Conservation (phyloP, 495 filamentous ascomycete genomes). For the Peziza echinospora region DNA sequence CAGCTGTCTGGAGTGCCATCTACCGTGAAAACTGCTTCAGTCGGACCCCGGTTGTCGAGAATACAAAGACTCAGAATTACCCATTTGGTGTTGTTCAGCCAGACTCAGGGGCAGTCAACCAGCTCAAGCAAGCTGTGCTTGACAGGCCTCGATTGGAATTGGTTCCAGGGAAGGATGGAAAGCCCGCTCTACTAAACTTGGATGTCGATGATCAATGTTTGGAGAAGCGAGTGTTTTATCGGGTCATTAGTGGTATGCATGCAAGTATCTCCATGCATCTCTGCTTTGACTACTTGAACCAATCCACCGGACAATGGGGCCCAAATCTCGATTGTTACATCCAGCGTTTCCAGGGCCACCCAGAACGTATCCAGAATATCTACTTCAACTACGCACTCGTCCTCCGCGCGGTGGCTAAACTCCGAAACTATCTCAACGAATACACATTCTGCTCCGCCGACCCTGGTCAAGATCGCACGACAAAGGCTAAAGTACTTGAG, state of each 20-base stretch:
- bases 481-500: slow-evolving; percentile 53
- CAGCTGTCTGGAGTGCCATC: slow-evolving; percentile 87
- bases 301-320: slow-evolving; percentile 77
- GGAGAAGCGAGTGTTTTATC: slow-evolving; percentile 93
- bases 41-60: slow-evolving; percentile 22
- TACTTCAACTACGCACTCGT: slow-evolving; percentile 98
- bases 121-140: slow-evolving; percentile 64
- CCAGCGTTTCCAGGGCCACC: slow-evolving; percentile 54
- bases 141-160: slow-evolving; percentile 42
- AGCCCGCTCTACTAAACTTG: slow-evolving; percentile 30
- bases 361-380: slow-evolving; percentile 85
- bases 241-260: slow-evolving; percentile 91
- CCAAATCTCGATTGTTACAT: slow-evolving; percentile 85
- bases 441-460: slow-evolving; percentile 93
- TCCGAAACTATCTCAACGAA: slow-evolving; percentile 56
- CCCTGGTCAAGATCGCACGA: slow-evolving; percentile 48
- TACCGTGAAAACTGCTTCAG: slow-evolving; percentile 91
- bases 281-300: slow-evolving; percentile 91
- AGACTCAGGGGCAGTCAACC: slow-evolving; percentile 43
- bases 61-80: slow-evolving; percentile 4
- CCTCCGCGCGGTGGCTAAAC: slow-evolving; percentile 70
- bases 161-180: slow-evolving; percentile 27
- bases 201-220: slow-evolving; percentile 77
- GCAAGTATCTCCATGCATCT: slow-evolving; percentile 88
- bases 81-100: not conserved